Base-by-base conservation (phyloP, 2,329 filamentous ascomycete genomes). In the Ustilaginoidea virens region DNA sequence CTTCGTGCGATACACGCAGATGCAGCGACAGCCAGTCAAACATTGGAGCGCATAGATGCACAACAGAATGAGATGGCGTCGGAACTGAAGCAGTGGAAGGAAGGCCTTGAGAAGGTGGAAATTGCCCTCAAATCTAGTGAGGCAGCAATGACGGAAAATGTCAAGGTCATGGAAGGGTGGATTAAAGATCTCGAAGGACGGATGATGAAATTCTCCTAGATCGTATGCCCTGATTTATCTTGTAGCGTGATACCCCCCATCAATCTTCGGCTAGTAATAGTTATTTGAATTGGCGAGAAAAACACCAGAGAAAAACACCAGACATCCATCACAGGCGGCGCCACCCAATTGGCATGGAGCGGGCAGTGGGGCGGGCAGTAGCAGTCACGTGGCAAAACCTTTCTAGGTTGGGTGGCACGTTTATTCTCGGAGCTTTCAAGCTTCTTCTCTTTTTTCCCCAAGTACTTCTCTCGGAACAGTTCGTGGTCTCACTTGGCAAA, bases 61-160 rank as follows among this genome's bases (percentile, higher is more conserved):
- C 67, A 75, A 37, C 90, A 96, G 53, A 67, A 65, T 1, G 82
- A 90, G 36, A 86, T 90, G 71, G 74, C 75, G 15, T 63, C 65
- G 5, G 90, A 96, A 49, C 75, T 98, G 33, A 74, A 74, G 53
- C 75, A 79, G 48, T 96, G 90, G 90, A 70, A 74, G 36, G 76
- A 80, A 32, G 82, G 83, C 0, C 53, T 96, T 11, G 71, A 74
- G 36, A 80, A 76, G 46, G 70, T 94, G 13, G 86, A 94, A 52
- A 59, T 61, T 31, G 74, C 78, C 16, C 73, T 96, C 44, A 63
- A 63, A 36, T 68, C 78, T 34, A 74, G 78, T 4, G 76, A 80
- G 46, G 60, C 60, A 17, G 66, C 73, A 4, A 78, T 92, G 60
- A 70, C 70, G 39, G 69, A 66, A 28, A 98, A 98, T 52, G 74